Base-by-base conservation (phyloP, 2,329 filamentous ascomycete species). In the Clarireedia hainanense region DNA sequence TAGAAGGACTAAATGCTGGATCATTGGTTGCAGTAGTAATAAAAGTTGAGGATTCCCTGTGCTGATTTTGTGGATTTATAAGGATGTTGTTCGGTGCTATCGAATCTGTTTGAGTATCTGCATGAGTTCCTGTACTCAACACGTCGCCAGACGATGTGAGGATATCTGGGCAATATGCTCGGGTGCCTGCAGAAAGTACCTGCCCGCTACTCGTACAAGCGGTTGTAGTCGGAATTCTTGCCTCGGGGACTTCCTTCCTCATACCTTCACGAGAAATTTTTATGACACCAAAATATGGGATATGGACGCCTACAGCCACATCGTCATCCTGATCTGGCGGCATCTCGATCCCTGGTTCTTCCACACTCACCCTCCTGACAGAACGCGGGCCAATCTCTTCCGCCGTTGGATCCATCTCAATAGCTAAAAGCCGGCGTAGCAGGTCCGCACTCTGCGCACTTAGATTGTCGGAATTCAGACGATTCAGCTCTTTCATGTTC, bases 231-330 rank as follows among this genome's bases (percentile, higher is more conserved):
- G 49, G 26, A 46, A 17, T 27, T 47, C 54, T 49, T 36, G 45
- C n/a, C 42, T 40, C 47, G 26, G 45, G 27, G 15, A 54, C 5
- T 24, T 53, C 50, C 46, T 47, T 47, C n/a, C 46, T 27, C 46
- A 47, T 30, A 3, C 59, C 49, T n/a, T 61, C 60, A 12, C 61
- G 63, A 1, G 62, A 57, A 57, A 72, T 69, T 17, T 60, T 67
- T 52, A 71, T 64, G 24, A 63, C 64, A 7, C 69, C 67, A 57
- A 69, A 68, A 54, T 68, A 70, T 2, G 67, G 68, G 39, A 68
- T 64, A 51, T 57, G 50, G 14, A 61, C 43, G 46, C 56, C 51
- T 34, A 52, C 23, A 20, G 34, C 26, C n/a, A 5, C 4, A 49
- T 55, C 42, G 1, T 56, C 55, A 43, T 63, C 55, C 45, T 52